A percentile compares a stretch with the other conserved stretches of the same genome.
Conservation (phyloP, 129 eudicot genomes). For the Artemisia argyi region DNA sequence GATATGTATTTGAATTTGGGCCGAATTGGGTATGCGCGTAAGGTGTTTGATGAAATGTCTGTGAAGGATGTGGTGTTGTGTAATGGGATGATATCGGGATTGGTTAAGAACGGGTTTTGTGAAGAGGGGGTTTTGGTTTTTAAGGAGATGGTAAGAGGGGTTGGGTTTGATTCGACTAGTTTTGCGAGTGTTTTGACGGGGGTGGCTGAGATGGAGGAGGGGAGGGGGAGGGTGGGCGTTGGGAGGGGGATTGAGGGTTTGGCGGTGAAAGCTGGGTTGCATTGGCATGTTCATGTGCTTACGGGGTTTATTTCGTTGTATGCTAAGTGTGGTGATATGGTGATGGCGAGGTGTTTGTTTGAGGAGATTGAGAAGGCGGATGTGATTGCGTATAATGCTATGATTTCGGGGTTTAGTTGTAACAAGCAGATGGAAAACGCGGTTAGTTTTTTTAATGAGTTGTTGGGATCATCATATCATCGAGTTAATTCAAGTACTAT, state of each 20-base stretch:
- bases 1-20: slow-evolving; percentile 64
- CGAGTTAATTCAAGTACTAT: slow-evolving; percentile 73
- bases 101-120: slow-evolving; percentile 57
- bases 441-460: slow-evolving; percentile 46
- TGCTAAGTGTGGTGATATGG: slow-evolving; percentile 66
- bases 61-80: slow-evolving; percentile 77
- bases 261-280: slow-evolving; percentile 64
- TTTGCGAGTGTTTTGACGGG: slow-evolving; percentile 71
- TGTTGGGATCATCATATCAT: slow-evolving; percentile 47
- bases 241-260: slow-evolving; percentile 67
- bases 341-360: slow-evolving; percentile 58
- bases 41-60: slow-evolving; percentile 76
- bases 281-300: slow-evolving; percentile 62
- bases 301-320: slow-evolving; percentile 82
- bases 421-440: slow-evolving; percentile 53
- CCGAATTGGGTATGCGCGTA: slow-evolving; percentile 45
- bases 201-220: slow-evolving; percentile 64
- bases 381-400: slow-evolving; percentile 75
- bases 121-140: slow-evolving; percentile 50
- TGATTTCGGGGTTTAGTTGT: slow-evolving; percentile 74
- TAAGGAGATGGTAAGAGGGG: slow-evolving; percentile 43
- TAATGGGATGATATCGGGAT: slow-evolving; percentile 85
- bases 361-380: slow-evolving; percentile 57
- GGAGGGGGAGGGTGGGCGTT: slow-evolving; percentile 64
- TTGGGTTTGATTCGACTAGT: slow-evolving; percentile 64